phyloP scores from a whole-genome alignment of 2,329 filamentous ascomycete species.

The Bimuria novae-zelandiae region DNA sequence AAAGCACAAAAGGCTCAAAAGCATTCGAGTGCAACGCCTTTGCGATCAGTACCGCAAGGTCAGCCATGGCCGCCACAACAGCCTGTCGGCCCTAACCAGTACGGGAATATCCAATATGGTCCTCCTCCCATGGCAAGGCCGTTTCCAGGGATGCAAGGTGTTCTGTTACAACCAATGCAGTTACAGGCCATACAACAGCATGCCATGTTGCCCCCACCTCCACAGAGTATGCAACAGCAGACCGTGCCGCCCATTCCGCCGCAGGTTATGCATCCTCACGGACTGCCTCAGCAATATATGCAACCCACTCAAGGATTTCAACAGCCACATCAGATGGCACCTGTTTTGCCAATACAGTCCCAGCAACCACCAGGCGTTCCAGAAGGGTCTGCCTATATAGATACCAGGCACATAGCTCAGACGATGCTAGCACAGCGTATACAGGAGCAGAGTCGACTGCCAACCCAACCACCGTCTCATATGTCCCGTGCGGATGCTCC shows the following conservation, averaged over 20 bases:
- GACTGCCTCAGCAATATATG: conserved; percentile 8
- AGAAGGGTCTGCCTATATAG: conserved; percentile 28
- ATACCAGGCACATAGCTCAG: conserved; percentile 21
- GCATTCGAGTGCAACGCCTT: conserved; percentile 22
- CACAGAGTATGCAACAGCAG: conserved; percentile 17
- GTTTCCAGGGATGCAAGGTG: conserved; percentile 24
- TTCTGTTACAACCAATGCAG: conserved; percentile 18
- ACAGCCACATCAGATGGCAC: not conserved
- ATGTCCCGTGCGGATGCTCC: not conserved
- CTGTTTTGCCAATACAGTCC: not conserved
- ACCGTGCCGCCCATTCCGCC: conserved; percentile 10
- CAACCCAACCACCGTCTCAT: conserved; percentile 13
- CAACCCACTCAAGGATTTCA: conserved; percentile 12
- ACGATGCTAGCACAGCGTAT: conserved; percentile 25
- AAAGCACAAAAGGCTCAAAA: conserved; percentile 40
- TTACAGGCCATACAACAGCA: conserved; percentile 16
- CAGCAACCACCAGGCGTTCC: conserved; percentile 6
- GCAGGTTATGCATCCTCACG: conserved; percentile 12
- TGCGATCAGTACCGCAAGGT: conserved; percentile 13
- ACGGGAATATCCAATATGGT: conserved; percentile 20
- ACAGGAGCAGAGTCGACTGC: conserved; percentile 9
- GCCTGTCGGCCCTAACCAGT: conserved; percentile 22
- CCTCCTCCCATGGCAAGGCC: conserved; percentile 18
- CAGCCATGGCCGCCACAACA: conserved; percentile 26
- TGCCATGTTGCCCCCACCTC: not conserved